These are phyloP conservation scores for Ascodesmis nigricans DNA, from an alignment of 495 filamentous ascomycete species.

Conservation along the genomic window DNA sequence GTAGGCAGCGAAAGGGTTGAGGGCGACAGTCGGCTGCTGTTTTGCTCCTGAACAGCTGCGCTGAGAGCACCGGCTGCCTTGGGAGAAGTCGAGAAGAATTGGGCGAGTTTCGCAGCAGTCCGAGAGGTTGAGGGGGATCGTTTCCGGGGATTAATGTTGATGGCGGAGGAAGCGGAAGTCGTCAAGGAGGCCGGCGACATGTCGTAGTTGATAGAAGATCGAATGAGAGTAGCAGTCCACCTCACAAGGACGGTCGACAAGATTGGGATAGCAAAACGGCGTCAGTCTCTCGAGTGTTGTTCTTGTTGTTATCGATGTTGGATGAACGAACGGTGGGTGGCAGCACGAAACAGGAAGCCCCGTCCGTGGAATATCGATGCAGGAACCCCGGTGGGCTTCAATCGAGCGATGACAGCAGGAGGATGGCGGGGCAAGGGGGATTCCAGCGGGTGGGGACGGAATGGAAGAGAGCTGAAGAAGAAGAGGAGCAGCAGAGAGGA, in stretches of 20 bases:
- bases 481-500: neutral
- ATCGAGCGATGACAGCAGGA: slow-evolving; percentile 4
- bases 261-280: no score
- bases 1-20: slow-evolving; percentile 63
- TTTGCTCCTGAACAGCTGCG: slow-evolving; percentile 32
- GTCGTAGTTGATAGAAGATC: slow-evolving; percentile 9
- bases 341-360: no score
- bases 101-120: slow-evolving; percentile 28
- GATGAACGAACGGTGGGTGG: no score
- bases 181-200: slow-evolving; percentile 19
- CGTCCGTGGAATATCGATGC: no score
- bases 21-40: slow-evolving; percentile 35
- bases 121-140: slow-evolving; percentile 32
- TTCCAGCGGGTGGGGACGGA: slow-evolving; percentile 7
- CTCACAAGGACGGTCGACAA: no score
- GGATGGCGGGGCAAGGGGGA: slow-evolving; percentile 4
- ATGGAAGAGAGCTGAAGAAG: slow-evolving; percentile 1
- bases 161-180: slow-evolving; percentile 25
- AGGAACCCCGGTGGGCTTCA: no score
- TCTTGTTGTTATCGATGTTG: no score
- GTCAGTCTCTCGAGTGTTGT: no score
- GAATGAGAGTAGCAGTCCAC: slow-evolving; percentile 7
- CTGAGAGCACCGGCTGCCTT: slow-evolving; percentile 42
- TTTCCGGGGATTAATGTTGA: slow-evolving; percentile 17
- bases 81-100: slow-evolving; percentile 44